Conservation (phyloP, 371 early-diverging fungal species). For the Rhizopus delemar region DNA sequence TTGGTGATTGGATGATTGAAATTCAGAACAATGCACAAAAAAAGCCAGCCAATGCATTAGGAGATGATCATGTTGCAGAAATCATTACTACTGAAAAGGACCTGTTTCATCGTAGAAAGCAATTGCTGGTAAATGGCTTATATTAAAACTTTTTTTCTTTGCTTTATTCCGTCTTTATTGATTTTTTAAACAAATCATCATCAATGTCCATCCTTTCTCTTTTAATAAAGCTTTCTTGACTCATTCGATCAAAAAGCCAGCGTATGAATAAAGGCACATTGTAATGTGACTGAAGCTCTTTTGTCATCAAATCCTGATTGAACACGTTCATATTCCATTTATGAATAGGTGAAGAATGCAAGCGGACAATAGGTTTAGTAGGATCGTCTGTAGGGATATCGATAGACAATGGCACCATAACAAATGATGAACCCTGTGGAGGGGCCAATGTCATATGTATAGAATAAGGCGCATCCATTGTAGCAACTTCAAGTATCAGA, state of each 20-base stretch:
- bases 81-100: slow-evolving; percentile 47
- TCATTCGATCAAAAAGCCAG: slow-evolving; percentile 42
- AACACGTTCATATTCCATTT: slow-evolving; percentile 43
- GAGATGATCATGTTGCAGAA: slow-evolving; percentile 33
- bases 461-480: slow-evolving; percentile 36
- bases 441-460: slow-evolving; percentile 39
- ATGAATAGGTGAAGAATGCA: slow-evolving; percentile 28
- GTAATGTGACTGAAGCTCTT: slow-evolving; percentile 31
- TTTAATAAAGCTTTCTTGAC: not conserved
- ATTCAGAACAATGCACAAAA: slow-evolving; percentile 10
- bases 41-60: not conserved
- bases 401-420: slow-evolving; percentile 37
- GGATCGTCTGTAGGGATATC: slow-evolving; percentile 40
- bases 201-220: slow-evolving; percentile 3
- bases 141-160: slow-evolving; percentile 15
- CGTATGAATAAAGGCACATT: slow-evolving; percentile 30
- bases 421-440: slow-evolving; percentile 24
- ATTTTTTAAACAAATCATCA: slow-evolving; percentile 4
- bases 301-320: slow-evolving; percentile 38
- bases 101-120: slow-evolving; percentile 47
- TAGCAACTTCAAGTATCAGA: slow-evolving; percentile 30
- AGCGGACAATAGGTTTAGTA: slow-evolving; percentile 28
- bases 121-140: slow-evolving; percentile 38
- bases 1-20: slow-evolving; percentile 71
- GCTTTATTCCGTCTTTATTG: not conserved